These are phyloP conservation scores for Cordia subcordata DNA, from an alignment of 257 asterid genomes.

Conservation along the genomic window DNA sequence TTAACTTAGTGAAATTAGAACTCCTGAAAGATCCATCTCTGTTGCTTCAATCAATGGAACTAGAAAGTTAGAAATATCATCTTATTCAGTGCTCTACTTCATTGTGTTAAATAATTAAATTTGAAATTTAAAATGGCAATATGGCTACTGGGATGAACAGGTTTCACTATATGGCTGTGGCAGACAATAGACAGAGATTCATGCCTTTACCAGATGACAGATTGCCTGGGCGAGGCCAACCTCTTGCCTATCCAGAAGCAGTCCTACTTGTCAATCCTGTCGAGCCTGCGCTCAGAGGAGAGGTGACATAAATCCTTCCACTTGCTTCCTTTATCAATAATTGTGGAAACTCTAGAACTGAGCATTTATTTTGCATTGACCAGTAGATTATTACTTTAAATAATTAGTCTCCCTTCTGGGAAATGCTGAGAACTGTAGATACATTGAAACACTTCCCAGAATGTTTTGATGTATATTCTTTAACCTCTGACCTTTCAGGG, in stretches of 20 bases:
- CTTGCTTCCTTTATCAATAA: background rate
- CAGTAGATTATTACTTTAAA: background rate
- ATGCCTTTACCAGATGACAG: conserved; percentile 88
- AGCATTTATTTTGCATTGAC: background rate
- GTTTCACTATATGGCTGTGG: conserved; percentile 76
- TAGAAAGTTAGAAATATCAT: no score
- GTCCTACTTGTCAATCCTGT: conserved; percentile 66
- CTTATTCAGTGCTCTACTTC: no score
- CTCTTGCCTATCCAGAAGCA: conserved; percentile 71
- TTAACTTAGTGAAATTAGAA: background rate
- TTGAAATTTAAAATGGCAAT: conserved; percentile 1
- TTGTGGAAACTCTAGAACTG: background rate
- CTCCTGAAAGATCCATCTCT: no score
- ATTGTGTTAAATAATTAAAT: background rate
- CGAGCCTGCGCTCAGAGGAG: conserved; percentile 65
- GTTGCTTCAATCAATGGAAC: no score
- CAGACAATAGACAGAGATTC: conserved; percentile 55
- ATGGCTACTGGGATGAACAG: conserved; percentile 23
- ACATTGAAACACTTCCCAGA: background rate
- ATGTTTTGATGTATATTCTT: background rate
- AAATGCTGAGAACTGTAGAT: background rate
- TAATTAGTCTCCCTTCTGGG: background rate
- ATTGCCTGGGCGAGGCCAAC: conserved; percentile 49
- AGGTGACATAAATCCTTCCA: conserved; percentile 29
- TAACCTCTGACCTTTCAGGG: background rate